Conservation (phyloP, 495 filamentous ascomycete species). For the Tuber melanosporum region DNA sequence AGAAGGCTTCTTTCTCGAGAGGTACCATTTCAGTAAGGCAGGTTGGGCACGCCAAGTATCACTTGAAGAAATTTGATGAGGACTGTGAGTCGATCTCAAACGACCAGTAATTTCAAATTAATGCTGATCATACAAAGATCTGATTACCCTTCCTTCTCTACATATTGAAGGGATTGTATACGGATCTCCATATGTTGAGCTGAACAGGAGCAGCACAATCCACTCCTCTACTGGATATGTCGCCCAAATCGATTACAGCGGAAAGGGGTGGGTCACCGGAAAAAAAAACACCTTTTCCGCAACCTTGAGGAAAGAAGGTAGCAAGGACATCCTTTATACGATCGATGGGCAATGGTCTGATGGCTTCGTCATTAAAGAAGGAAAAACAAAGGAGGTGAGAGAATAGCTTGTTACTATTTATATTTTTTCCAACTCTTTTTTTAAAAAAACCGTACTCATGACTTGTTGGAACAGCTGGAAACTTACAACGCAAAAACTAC, state of each 20-base stretch:
- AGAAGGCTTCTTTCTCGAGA: constrained; percentile 86
- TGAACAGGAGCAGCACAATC: constrained; percentile 76
- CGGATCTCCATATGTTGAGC: constrained; percentile 82
- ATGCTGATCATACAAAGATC: constrained; percentile 43
- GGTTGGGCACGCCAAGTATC: constrained; percentile 73
- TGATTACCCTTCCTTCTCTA: constrained; percentile 86
- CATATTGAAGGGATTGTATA: constrained; percentile 94
- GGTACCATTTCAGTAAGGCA: constrained; percentile 88
- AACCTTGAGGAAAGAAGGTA: constrained; percentile 63
- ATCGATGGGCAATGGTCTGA: constrained; percentile 90
- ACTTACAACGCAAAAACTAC: constrained; percentile 58
- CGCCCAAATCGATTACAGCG: constrained; percentile 86
- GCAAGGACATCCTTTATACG: constrained; percentile 73
- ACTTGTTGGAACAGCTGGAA: constrained; percentile 49
- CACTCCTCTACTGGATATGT: constrained; percentile 77
- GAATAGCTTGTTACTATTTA: constrained; percentile 1
- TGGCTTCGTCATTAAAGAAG: constrained; percentile 68
- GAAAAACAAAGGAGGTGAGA: constrained; percentile 49
- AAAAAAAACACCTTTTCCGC: constrained; percentile 93
- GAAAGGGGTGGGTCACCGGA: constrained; percentile 86
- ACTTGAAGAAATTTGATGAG: constrained; percentile 49
- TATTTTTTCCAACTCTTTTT: background rate
- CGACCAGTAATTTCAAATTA: background rate
- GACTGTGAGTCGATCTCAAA: constrained; percentile 41
- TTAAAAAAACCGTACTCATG: background rate